These are phyloP conservation scores for Carallia brachiata DNA, from an alignment of 345 rosid genomes.

Conservation along the genomic window DNA sequence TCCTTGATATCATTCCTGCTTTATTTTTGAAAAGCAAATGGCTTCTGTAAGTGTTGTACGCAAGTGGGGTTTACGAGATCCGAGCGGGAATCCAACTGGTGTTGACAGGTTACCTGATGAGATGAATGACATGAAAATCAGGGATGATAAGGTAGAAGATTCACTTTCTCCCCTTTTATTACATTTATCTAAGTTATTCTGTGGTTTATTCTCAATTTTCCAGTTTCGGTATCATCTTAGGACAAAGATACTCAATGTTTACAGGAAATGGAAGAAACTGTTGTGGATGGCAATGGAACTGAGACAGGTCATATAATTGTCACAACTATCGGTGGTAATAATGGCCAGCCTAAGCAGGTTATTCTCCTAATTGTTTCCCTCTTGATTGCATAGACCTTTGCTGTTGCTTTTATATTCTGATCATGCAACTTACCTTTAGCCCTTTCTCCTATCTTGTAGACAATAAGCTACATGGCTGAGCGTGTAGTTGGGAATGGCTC, in stretches of 20 bases:
- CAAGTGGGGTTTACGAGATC: constrained; percentile 53
- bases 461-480: constrained; percentile 96
- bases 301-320: constrained; percentile 84
- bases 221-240: neutral
- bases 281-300: constrained; percentile 82
- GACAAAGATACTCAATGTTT: constrained; percentile 7
- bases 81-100: constrained; percentile 44
- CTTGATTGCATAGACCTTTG: neutral
- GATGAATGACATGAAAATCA: constrained; percentile 88
- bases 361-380: constrained; percentile 7
- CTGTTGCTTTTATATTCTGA: neutral
- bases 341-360: constrained; percentile 82
- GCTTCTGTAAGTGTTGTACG: constrained; percentile 59
- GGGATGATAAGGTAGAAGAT: constrained; percentile 69
- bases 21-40: constrained; percentile 37
- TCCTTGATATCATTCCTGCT: neutral
- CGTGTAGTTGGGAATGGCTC: constrained; percentile 95
- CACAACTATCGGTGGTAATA: constrained; percentile 79
- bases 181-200: neutral
- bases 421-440: constrained; percentile 3
- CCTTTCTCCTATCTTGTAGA: constrained; percentile 36
- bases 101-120: constrained; percentile 82
- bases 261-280: constrained; percentile 86
- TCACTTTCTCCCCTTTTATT: neutral
- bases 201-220: neutral